A percentile compares a stretch with the other conserved stretches of the same genome.
Conservation (phyloP, 345 rosid genomes). For the Aegle marmelos region DNA sequence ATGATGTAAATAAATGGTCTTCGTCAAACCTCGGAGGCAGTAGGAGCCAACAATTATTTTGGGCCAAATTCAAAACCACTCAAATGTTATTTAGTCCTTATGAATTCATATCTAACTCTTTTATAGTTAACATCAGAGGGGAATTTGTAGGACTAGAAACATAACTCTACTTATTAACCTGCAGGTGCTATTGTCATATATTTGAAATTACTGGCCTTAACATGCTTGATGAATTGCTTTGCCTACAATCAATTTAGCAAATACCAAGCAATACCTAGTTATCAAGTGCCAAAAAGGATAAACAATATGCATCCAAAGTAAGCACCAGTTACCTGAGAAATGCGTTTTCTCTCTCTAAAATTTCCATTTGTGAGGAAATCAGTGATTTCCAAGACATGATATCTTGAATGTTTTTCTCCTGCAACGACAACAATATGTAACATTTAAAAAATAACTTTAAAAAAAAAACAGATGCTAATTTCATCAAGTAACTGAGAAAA, state of each 20-base stretch:
- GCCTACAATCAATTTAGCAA: neutral
- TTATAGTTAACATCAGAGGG: neutral
- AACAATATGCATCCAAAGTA: neutral
- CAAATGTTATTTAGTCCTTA: neutral
- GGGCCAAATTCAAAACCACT: neutral
- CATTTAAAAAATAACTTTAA: neutral
- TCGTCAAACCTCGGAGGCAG: neutral
- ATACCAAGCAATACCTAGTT: neutral
- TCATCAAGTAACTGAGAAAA: neutral
- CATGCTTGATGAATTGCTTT: neutral
- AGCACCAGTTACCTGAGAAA: slow-evolving; percentile 32
- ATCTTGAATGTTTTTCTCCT: slow-evolving; percentile 43
- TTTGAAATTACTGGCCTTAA: neutral
- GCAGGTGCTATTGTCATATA: neutral
- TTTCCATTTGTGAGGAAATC: slow-evolving; percentile 35
- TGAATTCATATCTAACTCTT: neutral
- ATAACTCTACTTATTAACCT: neutral
- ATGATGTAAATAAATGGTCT: neutral
- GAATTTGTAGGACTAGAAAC: too few species aligned
- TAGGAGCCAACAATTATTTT: neutral
- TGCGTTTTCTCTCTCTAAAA: slow-evolving; percentile 32
- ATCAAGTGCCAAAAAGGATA: neutral
- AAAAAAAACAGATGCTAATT: neutral
- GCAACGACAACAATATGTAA: slow-evolving; percentile 13
- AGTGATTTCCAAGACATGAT: slow-evolving; percentile 41